A percentile compares a stretch with the other conserved stretches of the same genome.
Evolutionary conservation across 345 rosid species (phyloP).

Genomic region (Citrus mangshanensis): DNA sequence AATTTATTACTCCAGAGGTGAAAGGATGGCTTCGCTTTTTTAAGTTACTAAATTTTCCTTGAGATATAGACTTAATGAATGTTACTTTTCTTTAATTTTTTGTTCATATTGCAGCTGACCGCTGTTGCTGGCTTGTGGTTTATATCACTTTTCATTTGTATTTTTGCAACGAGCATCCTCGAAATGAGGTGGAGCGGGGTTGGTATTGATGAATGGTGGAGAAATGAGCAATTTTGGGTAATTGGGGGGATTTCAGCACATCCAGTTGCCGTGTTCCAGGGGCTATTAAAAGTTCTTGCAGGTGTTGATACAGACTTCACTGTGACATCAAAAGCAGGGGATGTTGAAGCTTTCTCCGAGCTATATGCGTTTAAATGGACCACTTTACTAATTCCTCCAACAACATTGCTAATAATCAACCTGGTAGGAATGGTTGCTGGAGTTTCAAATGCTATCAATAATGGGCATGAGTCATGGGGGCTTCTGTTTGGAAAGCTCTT

Average conservation of each 20-base stretch:
- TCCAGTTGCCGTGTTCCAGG: conserved; percentile 65
- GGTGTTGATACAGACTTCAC: conserved; percentile 66
- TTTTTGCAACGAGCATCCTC: conserved; percentile 56
- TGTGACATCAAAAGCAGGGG: conserved; percentile 59
- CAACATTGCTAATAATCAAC: conserved; percentile 56
- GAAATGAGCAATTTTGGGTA: conserved; percentile 78
- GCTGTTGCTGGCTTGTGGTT: conserved; percentile 55
- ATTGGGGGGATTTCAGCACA: conserved; percentile 69
- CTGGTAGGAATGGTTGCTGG: conserved; percentile 62
- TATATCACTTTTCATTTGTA: conserved; percentile 58
- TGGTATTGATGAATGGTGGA: conserved; percentile 74
- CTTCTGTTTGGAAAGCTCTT: conserved; percentile 63
- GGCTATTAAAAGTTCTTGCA: conserved; percentile 56
- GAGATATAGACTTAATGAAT: neutral
- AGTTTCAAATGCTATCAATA: conserved; percentile 54
- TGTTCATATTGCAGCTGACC: conserved; percentile 43
- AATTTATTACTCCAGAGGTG: conserved; percentile 70
- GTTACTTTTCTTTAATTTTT: neutral
- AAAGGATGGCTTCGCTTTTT: neutral
- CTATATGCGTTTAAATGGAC: conserved; percentile 65
- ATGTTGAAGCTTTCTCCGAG: conserved; percentile 50
- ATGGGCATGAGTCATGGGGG: conserved; percentile 71
- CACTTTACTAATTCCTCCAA: conserved; percentile 56
- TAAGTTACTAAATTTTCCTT: neutral
- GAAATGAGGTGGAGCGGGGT: conserved; percentile 78